Conservation (phyloP, 2,329 filamentous ascomycete genomes). For the Xylariaceae sp. region DNA sequence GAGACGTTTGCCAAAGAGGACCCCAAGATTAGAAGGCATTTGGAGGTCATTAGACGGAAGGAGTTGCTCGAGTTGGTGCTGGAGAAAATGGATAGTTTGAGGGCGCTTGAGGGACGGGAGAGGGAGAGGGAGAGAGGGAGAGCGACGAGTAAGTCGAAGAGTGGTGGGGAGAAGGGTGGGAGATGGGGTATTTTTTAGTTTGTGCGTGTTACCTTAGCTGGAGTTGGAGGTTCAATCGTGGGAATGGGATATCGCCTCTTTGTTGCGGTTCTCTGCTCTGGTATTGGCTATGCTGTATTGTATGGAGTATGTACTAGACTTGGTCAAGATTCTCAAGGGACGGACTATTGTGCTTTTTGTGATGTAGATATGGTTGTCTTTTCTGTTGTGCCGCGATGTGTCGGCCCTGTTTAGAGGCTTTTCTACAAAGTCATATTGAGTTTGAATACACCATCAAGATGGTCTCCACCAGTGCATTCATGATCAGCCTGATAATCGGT, state of each 20-base stretch:
- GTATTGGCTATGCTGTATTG: too few relatives aligned
- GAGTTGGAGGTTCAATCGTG: not conserved
- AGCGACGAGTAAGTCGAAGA: conserved; percentile 15
- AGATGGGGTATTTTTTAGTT: conserved; percentile 48
- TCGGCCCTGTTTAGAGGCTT: too few relatives aligned
- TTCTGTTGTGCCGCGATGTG: too few relatives aligned
- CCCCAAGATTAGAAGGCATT: conserved; percentile 78
- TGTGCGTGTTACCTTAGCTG: not conserved
- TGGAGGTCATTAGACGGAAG: conserved; percentile 89
- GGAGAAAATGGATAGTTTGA: conserved; percentile 90
- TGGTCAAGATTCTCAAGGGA: too few relatives aligned
- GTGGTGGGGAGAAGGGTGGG: conserved; percentile 39
- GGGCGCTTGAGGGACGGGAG: conserved; percentile 75
- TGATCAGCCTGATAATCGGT: too few relatives aligned
- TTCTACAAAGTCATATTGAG: too few relatives aligned
- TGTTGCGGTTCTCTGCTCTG: too few relatives aligned
- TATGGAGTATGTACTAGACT: too few relatives aligned
- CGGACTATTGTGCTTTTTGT: too few relatives aligned
- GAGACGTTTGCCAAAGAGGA: conserved; percentile 93
- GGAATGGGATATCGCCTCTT: not conserved
- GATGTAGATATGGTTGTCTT: too few relatives aligned
- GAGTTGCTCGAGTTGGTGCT: conserved; percentile 89
- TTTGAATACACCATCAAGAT: too few relatives aligned
- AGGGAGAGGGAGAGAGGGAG: conserved; percentile 47
- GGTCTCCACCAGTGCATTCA: too few relatives aligned